A percentile compares a stretch with the other conserved stretches of the same genome.
phyloP scores from a whole-genome alignment of 208 protist genomes.

The Crithidia mellificae region DNA sequence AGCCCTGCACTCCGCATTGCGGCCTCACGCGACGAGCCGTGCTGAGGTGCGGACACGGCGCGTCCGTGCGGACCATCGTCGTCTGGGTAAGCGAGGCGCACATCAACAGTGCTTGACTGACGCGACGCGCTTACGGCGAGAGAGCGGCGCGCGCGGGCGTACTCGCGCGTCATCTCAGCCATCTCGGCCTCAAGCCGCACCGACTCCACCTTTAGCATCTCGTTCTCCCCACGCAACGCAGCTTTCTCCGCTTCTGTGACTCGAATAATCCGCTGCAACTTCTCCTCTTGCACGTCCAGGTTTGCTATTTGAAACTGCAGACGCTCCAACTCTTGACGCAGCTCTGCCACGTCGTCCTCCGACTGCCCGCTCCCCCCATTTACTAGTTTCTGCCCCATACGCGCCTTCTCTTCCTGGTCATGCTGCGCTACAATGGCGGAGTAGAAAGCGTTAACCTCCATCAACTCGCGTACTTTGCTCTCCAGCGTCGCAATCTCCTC shows the following conservation, averaged over 20 bases:
- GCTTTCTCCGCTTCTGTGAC: slow-evolving; percentile 42
- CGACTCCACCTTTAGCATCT: slow-evolving; percentile 40
- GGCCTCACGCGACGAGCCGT: neutral
- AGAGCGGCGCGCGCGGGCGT: slow-evolving; percentile 16
- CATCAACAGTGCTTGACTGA: neutral
- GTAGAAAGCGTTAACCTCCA: slow-evolving; percentile 83
- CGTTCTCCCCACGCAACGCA: slow-evolving; percentile 35
- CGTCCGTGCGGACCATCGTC: slow-evolving; percentile 2
- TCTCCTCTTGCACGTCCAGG: slow-evolving; percentile 44
- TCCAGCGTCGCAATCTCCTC: slow-evolving; percentile 67
- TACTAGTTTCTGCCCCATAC: slow-evolving; percentile 18
- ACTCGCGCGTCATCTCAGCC: slow-evolving; percentile 39
- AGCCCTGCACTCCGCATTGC: neutral
- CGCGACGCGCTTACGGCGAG: slow-evolving; percentile 12
- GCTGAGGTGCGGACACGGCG: slow-evolving; percentile 9
- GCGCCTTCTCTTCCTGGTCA: slow-evolving; percentile 58
- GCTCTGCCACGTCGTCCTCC: slow-evolving; percentile 20
- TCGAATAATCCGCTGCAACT: slow-evolving; percentile 41
- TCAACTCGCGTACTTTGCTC: slow-evolving; percentile 66
- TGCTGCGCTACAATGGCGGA: slow-evolving; percentile 76
- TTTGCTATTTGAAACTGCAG: slow-evolving; percentile 38
- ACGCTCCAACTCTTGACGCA: slow-evolving; percentile 26
- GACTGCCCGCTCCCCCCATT: neutral
- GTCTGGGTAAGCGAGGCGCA: slow-evolving; percentile 1
- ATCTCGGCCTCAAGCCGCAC: slow-evolving; percentile 51